phyloP scores from a whole-genome alignment of 1,284 basidiomycete genomes.

The Mycena citricolor region DNA sequence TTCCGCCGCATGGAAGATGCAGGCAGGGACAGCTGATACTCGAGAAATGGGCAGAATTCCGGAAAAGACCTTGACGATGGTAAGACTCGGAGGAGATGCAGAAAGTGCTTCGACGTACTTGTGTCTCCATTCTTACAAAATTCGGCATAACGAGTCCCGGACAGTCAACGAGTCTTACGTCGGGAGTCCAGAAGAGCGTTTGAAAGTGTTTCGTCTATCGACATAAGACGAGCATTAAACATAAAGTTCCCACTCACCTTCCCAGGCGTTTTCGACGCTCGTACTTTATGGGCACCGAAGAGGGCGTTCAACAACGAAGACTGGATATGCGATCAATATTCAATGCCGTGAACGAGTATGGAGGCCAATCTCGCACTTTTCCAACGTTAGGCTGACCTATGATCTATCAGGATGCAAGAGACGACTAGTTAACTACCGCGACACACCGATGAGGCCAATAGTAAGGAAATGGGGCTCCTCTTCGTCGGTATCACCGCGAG shows the following conservation, averaged over 20 bases:
- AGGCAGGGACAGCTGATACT: constrained; percentile 78
- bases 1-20: constrained; percentile 66
- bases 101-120: constrained; percentile 47
- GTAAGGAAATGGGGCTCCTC: constrained; percentile 67
- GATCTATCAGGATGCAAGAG: constrained; percentile 2
- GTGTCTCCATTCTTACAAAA: constrained; percentile 76
- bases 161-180: constrained; percentile 83
- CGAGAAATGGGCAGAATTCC: constrained; percentile 88
- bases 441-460: constrained; percentile 76
- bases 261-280: constrained; percentile 87
- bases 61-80: constrained; percentile 55
- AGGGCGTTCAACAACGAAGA: constrained; percentile 89
- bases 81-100: constrained; percentile 21
- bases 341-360: background rate
- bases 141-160: constrained; percentile 85
- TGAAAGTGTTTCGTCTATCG: constrained; percentile 89
- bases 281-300: constrained; percentile 79
- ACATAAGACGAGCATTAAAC: constrained; percentile 1
- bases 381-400: constrained; percentile 92
- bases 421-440: background rate
- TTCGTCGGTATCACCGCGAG: constrained; percentile 35
- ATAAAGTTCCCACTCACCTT: constrained; percentile 53
- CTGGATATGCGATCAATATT: constrained; percentile 13
- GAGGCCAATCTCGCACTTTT: constrained; percentile 43
- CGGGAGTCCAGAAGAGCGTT: constrained; percentile 83